Evolutionary conservation across 352 stramenopile species (phyloP).

Genomic region (Blastocystis sp.): DNA sequence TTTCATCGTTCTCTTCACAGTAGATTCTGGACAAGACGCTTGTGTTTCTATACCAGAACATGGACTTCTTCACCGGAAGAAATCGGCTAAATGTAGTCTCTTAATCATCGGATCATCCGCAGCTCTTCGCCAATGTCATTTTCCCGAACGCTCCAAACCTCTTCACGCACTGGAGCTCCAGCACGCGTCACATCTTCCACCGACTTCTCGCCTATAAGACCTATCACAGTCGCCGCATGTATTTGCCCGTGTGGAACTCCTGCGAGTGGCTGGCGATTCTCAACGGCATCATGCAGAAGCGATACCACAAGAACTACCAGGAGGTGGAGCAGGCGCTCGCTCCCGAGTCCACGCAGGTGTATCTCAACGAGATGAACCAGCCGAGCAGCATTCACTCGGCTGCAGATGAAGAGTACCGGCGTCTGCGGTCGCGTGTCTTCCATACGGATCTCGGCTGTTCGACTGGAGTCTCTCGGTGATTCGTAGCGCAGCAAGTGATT

Average conservation of each 20-base stretch:
- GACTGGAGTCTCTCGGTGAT: not conserved
- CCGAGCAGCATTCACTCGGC: not conserved
- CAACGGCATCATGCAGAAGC: not conserved
- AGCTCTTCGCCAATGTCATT: constrained; percentile 43
- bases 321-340: not conserved
- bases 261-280: constrained; percentile 40
- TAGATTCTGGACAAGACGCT: constrained; percentile 52
- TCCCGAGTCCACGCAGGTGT: not conserved
- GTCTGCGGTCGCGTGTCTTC: not conserved
- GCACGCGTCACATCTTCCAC: constrained; percentile 9
- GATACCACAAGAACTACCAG: not conserved
- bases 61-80: constrained; percentile 36
- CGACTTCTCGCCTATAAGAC: constrained; percentile 28
- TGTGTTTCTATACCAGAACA: constrained; percentile 22
- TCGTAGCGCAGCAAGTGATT: constrained; percentile 23
- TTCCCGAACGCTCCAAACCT: not conserved
- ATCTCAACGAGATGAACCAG: not conserved
- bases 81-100: not conserved
- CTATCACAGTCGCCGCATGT: not conserved
- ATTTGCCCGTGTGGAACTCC: constrained; percentile 16
- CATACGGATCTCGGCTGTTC: not conserved
- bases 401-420: not conserved
- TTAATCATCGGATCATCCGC: not conserved
- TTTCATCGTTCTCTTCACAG: not conserved
- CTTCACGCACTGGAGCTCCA: constrained; percentile 22